Evolutionary conservation across 2,329 filamentous ascomycete genomes (phyloP).

Genomic region (Simplicillium sp.): DNA sequence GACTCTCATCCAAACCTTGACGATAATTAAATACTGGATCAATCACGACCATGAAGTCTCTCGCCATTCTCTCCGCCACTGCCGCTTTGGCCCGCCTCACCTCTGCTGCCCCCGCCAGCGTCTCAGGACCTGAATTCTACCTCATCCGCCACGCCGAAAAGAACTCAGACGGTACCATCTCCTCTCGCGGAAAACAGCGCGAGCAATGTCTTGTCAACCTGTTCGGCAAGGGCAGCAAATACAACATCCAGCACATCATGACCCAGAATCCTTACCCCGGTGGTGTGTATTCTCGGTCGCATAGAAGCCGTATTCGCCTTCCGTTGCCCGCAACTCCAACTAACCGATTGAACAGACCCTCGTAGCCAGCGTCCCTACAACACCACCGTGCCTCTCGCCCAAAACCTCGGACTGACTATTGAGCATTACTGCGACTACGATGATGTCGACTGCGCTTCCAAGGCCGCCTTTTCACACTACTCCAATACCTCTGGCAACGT

Average conservation of each 20-base stretch:
- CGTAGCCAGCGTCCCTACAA: conserved; percentile 6
- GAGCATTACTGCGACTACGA: conserved; percentile 12
- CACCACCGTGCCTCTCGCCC: conserved; percentile 5
- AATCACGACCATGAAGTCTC: conserved; percentile 1
- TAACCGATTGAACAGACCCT: background rate
- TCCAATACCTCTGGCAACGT: background rate
- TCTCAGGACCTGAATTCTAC: conserved; percentile 35
- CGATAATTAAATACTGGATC: too few relatives aligned
- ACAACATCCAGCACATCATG: conserved; percentile 46
- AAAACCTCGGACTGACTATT: conserved; percentile 3
- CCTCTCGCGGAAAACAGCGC: conserved; percentile 34
- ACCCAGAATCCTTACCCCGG: conserved; percentile 35
- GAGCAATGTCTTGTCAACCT: conserved; percentile 43
- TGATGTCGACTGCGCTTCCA: conserved; percentile 15
- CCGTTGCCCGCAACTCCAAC: background rate
- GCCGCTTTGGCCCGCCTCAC: background rate
- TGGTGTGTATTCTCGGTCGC: conserved; percentile 14
- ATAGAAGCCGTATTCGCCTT: too few relatives aligned
- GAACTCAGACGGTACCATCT: conserved; percentile 36
- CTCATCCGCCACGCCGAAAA: conserved; percentile 53
- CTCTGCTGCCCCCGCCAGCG: too few relatives aligned
- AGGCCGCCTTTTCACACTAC: conserved; percentile 9
- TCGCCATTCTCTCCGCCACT: background rate
- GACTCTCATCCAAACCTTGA: too few relatives aligned
- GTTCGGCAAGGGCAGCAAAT: conserved; percentile 36